Conservation (phyloP, 441 rosid genomes). For the Syzygium syzygioides region DNA sequence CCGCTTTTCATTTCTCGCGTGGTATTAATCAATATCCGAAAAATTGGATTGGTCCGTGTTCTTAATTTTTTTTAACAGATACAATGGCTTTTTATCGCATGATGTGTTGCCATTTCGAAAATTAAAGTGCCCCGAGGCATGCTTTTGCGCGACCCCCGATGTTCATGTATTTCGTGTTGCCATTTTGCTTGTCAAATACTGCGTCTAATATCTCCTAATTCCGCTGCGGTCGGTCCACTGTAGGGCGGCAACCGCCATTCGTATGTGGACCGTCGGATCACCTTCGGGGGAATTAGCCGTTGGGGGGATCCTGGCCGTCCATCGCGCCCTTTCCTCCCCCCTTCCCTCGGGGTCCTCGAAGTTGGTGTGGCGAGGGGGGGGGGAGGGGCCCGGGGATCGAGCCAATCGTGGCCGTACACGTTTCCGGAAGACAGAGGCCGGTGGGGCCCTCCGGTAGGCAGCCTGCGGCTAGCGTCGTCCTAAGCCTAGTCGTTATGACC, state of each 20-base stretch:
- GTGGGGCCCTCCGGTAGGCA: not conserved
- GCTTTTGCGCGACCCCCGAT: not conserved
- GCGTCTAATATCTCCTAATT: slow-evolving; percentile 14
- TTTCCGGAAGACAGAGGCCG: not conserved
- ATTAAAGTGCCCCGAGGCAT: not conserved
- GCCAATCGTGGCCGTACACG: slow-evolving; percentile 48
- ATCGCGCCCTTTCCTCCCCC: not conserved
- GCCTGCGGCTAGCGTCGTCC: not conserved
- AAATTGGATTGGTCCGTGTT: not conserved
- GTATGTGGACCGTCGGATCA: slow-evolving; percentile 41
- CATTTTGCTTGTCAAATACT: not conserved
- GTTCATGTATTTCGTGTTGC: not conserved
- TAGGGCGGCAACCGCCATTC: slow-evolving; percentile 82
- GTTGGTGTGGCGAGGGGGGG: not conserved
- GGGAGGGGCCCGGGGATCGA: slow-evolving; percentile 3
- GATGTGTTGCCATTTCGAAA: not conserved
- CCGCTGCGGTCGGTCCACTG: slow-evolving; percentile 38
- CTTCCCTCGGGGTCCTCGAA: slow-evolving; percentile 13
- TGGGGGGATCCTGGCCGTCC: slow-evolving; percentile 43
- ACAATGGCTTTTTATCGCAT: not conserved
- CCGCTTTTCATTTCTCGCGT: not conserved
- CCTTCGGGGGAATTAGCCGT: slow-evolving; percentile 26
- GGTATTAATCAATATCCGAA: not conserved
- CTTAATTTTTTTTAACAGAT: not conserved
- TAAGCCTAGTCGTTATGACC: not conserved